phyloP scores from a whole-genome alignment of 1,139 yeast genomes.

The Blastobotrys elegans region DNA sequence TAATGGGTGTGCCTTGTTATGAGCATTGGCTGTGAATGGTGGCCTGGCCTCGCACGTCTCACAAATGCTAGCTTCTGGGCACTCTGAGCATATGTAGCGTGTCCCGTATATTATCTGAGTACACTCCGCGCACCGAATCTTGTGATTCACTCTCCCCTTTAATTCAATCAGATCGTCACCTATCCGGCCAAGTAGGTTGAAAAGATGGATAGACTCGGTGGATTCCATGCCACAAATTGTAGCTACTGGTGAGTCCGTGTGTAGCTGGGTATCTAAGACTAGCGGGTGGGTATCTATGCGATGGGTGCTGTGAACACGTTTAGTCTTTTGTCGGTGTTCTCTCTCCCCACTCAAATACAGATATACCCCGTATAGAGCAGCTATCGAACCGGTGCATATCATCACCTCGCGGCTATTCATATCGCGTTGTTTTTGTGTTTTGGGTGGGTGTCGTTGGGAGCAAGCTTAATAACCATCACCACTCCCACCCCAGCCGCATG shows the following conservation, averaged over 20 bases:
- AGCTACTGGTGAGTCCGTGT: neutral
- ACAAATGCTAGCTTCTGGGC: constrained; percentile 18
- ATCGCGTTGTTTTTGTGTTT: too few species aligned
- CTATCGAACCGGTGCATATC: too few species aligned
- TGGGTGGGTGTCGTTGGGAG: too few species aligned
- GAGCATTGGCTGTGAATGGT: neutral
- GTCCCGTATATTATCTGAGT: constrained; percentile 14
- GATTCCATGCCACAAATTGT: constrained; percentile 3
- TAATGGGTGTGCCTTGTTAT: constrained; percentile 21
- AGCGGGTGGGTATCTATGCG: neutral
- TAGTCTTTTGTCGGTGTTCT: too few species aligned
- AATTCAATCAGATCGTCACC: constrained; percentile 10
- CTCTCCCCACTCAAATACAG: too few species aligned
- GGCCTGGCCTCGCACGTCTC: constrained; percentile 22
- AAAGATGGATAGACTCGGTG: constrained; percentile 10
- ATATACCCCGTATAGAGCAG: too few species aligned
- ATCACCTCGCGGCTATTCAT: too few species aligned
- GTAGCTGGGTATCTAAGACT: neutral
- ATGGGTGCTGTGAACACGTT: neutral
- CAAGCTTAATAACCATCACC: too few species aligned
- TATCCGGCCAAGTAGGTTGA: constrained; percentile 12
- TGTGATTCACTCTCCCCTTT: constrained; percentile 12
- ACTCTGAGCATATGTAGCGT: constrained; percentile 21
- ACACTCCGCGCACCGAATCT: neutral
- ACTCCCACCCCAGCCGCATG: too few species aligned